Percentiles rank a stretch among this genome's conserved stretches.
phyloP scores from a whole-genome alignment of 768 basidiomycete genomes.

The Trametes villosa region DNA sequence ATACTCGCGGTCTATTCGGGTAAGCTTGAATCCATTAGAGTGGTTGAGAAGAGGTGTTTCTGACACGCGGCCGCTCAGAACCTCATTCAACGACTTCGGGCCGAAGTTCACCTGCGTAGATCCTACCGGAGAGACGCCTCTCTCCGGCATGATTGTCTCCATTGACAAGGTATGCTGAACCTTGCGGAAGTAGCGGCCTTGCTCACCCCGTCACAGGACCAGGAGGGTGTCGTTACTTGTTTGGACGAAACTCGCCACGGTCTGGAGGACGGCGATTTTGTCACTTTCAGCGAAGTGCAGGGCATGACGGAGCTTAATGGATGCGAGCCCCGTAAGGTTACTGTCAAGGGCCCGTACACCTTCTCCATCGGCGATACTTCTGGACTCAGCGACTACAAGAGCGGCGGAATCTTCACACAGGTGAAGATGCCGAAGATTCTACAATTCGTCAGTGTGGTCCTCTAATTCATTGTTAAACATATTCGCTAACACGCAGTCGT shows the following conservation, averaged over 20 bases:
- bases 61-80: slow-evolving; percentile 47
- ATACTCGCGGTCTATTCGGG: slow-evolving; percentile 95
- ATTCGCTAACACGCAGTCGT: slow-evolving; percentile 1
- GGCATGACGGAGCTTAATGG: slow-evolving; percentile 92
- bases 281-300: slow-evolving; percentile 94
- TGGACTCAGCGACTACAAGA: slow-evolving; percentile 72
- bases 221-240: slow-evolving; percentile 93
- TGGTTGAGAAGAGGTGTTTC: background rate
- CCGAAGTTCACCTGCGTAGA: slow-evolving; percentile 94
- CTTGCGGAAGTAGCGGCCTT: too few relatives aligned
- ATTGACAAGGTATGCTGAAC: slow-evolving; percentile 70
- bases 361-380: slow-evolving; percentile 95
- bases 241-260: slow-evolving; percentile 97
- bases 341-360: slow-evolving; percentile 97
- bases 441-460: slow-evolving; percentile 73
- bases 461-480: background rate
- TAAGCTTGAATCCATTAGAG: slow-evolving; percentile 50
- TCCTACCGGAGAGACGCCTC: slow-evolving; percentile 94
- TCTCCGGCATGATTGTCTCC: slow-evolving; percentile 94
- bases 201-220: slow-evolving; percentile 51
- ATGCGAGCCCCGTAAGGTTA: slow-evolving; percentile 88
- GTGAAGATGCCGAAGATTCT: slow-evolving; percentile 99
- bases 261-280: slow-evolving; percentile 97
- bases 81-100: slow-evolving; percentile 97
- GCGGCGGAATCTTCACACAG: slow-evolving; percentile 95